phyloP scores from a whole-genome alignment of 2,329 filamentous ascomycete species.

The Penicillium digitatum region DNA sequence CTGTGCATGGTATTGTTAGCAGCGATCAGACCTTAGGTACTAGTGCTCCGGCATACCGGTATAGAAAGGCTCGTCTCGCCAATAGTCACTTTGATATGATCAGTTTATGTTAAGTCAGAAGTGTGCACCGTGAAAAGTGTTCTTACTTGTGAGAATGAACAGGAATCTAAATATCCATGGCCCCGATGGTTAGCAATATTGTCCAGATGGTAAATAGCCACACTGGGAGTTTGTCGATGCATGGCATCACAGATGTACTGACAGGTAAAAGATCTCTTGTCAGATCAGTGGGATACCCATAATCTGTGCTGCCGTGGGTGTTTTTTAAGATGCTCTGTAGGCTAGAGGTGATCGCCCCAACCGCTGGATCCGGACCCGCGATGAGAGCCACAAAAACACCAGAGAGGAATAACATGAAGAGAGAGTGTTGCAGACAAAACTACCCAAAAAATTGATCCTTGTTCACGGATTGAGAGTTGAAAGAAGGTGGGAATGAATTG shows the following conservation, averaged over 20 bases:
- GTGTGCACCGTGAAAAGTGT: not conserved
- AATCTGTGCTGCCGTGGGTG: constrained; percentile 50
- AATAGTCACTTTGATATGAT: constrained; percentile 53
- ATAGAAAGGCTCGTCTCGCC: constrained; percentile 46
- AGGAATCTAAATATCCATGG: constrained; percentile 31
- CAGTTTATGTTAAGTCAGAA: not conserved
- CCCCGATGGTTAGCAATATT: constrained; percentile 6
- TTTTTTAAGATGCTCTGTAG: constrained; percentile 56
- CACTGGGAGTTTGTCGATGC: not conserved
- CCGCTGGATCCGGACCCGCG: constrained; percentile 22
- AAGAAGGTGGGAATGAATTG: not conserved
- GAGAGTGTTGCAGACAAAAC: constrained; percentile 3
- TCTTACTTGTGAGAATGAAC: constrained; percentile 43
- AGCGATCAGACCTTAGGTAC: not conserved
- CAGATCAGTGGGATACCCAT: constrained; percentile 59
- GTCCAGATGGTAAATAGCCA: not conserved
- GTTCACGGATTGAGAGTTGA: not conserved
- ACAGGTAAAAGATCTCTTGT: constrained; percentile 58
- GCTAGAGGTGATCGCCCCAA: constrained; percentile 38
- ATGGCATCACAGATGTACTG: constrained; percentile 18
- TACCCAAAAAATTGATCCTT: not conserved
- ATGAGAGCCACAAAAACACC: constrained; percentile 23
- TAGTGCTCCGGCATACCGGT: constrained; percentile 40
- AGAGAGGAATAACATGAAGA: constrained; percentile 15
- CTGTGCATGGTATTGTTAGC: constrained; percentile 32